phyloP scores from a whole-genome alignment of 495 filamentous ascomycete genomes.

The Penicillium cosmopolitanum region DNA sequence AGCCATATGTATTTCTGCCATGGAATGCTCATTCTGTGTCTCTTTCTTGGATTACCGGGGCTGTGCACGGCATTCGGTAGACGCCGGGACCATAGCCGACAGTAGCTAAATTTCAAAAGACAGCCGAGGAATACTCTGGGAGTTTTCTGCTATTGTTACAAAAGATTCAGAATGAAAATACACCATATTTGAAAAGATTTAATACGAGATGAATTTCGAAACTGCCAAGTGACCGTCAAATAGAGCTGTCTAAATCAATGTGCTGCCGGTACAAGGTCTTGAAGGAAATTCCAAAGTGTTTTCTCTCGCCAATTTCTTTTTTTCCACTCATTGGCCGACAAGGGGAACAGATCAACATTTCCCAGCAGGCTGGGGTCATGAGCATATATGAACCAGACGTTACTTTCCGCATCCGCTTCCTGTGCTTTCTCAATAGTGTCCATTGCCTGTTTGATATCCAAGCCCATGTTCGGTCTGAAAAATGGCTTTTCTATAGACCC shows the following conservation, averaged over 20 bases:
- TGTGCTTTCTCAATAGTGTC: slow-evolving; percentile 49
- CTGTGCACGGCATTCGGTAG: no score
- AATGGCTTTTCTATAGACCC: slow-evolving; percentile 12
- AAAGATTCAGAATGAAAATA: background rate
- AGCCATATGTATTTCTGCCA: no score
- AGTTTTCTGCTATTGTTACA: background rate
- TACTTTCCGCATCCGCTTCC: slow-evolving; percentile 53
- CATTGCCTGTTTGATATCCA: slow-evolving; percentile 20
- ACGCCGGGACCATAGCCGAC: background rate
- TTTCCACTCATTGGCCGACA: slow-evolving; percentile 52
- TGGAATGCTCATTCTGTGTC: no score
- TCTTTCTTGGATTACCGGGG: no score
- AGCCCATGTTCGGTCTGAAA: slow-evolving; percentile 9
- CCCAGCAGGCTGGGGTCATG: slow-evolving; percentile 54
- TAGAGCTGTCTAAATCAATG: background rate
- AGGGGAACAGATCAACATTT: slow-evolving; percentile 55
- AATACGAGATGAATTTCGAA: background rate
- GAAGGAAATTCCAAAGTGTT: slow-evolving; percentile 57
- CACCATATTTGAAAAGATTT: background rate
- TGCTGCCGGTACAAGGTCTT: slow-evolving; percentile 47
- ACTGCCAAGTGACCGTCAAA: background rate
- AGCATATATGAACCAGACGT: slow-evolving; percentile 55
- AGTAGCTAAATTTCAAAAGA: background rate
- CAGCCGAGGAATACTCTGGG: background rate
- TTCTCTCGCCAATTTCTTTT: slow-evolving; percentile 54